Conservation (phyloP, 345 rosid species). For the Salix purpurea region DNA sequence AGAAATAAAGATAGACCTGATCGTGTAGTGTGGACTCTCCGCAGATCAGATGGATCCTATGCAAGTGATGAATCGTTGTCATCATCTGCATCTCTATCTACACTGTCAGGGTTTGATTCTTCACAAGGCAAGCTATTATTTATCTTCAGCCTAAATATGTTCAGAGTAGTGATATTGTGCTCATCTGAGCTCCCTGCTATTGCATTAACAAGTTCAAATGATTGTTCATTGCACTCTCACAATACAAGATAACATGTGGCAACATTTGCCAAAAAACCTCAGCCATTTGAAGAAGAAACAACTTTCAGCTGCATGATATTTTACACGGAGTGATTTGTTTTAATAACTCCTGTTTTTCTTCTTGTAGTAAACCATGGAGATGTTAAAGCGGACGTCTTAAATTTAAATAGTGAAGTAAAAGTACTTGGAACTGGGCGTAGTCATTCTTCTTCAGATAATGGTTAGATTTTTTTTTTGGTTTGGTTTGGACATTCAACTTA, state of each 20-base stretch:
- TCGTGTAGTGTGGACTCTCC: slow-evolving; percentile 68
- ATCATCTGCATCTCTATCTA: slow-evolving; percentile 25
- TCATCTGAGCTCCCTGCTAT: background rate
- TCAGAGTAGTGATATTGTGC: background rate
- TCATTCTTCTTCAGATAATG: slow-evolving; percentile 38
- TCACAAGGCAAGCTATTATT: slow-evolving; percentile 20
- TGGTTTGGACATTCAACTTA: background rate
- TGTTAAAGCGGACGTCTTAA: slow-evolving; percentile 24
- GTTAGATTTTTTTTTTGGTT: slow-evolving; percentile 26
- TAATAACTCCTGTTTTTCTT: background rate
- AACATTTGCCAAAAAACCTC: background rate
- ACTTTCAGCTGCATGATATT: background rate
- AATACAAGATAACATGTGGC: background rate
- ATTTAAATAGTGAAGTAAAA: slow-evolving; percentile 27
- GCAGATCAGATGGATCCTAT: slow-evolving; percentile 50
- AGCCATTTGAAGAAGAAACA: background rate
- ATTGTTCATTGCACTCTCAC: background rate
- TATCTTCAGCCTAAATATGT: background rate
- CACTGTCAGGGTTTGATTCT: slow-evolving; percentile 18
- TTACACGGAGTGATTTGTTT: background rate
- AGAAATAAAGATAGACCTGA: slow-evolving; percentile 72
- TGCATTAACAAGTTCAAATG: background rate
- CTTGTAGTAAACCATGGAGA: slow-evolving; percentile 28
- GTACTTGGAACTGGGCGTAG: slow-evolving; percentile 27
- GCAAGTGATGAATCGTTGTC: slow-evolving; percentile 46